Conservation (phyloP, 140 eudicot genomes). For the Flaveria floridana region DNA sequence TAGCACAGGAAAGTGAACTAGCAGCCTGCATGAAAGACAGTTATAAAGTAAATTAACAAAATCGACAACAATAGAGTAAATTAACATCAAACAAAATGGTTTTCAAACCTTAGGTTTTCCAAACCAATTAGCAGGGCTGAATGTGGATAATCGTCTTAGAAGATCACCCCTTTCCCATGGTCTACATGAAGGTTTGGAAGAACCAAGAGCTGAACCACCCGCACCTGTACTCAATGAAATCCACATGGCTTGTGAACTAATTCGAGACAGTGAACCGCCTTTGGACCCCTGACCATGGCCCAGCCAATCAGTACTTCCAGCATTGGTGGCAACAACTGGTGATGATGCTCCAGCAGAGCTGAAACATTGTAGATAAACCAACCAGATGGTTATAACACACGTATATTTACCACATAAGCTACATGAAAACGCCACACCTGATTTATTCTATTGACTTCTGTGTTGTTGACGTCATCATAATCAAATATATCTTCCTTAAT, state of each 20-base stretch:
- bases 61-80: background rate
- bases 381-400: background rate
- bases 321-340: slow-evolving; percentile 71
- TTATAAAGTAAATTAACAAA: background rate
- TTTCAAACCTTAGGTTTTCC: slow-evolving; percentile 79
- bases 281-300: slow-evolving; percentile 77
- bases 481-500: background rate
- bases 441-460: background rate
- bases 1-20: slow-evolving; percentile 82
- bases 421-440: background rate
- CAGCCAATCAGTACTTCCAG: slow-evolving; percentile 71
- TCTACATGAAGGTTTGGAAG: slow-evolving; percentile 92
- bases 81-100: slow-evolving; percentile 6
- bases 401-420: background rate
- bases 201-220: slow-evolving; percentile 78
- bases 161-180: slow-evolving; percentile 98
- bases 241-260: slow-evolving; percentile 62
- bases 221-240: slow-evolving; percentile 63
- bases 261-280: slow-evolving; percentile 61
- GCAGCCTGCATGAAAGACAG: slow-evolving; percentile 53
- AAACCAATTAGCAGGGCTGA: slow-evolving; percentile 74
- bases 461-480: background rate
- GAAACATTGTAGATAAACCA: background rate
- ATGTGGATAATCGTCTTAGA: slow-evolving; percentile 72
- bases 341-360: slow-evolving; percentile 95